phyloP scores from a whole-genome alignment of 2,329 filamentous ascomycete species.

The Microdochium nivale region DNA sequence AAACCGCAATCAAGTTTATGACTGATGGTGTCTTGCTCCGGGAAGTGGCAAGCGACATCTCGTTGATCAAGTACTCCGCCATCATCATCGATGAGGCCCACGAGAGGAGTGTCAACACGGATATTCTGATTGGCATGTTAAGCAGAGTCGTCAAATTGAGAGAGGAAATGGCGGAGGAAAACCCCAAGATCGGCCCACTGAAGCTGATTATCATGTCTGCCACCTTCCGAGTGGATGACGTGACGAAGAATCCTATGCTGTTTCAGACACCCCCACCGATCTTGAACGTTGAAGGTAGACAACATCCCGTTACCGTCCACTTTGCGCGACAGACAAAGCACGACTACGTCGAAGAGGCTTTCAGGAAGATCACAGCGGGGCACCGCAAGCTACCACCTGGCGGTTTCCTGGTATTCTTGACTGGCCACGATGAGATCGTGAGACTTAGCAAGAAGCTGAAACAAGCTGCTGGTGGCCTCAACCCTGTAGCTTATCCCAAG shows the following conservation, averaged over 20 bases:
- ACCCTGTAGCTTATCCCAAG: slow-evolving; percentile 49
- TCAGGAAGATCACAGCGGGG: slow-evolving; percentile 76
- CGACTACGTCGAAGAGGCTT: slow-evolving; percentile 88
- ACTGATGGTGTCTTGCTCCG: slow-evolving; percentile 92
- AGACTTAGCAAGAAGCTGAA: slow-evolving; percentile 74
- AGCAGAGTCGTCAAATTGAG: slow-evolving; percentile 85
- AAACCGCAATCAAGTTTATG: slow-evolving; percentile 97
- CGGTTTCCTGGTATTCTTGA: slow-evolving; percentile 88
- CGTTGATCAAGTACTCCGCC: slow-evolving; percentile 81
- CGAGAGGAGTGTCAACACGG: slow-evolving; percentile 94
- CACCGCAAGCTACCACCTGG: slow-evolving; percentile 86
- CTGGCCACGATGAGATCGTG: slow-evolving; percentile 85
- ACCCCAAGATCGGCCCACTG: slow-evolving; percentile 63
- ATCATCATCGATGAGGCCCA: slow-evolving; percentile 96
- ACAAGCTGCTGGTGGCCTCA: slow-evolving; percentile 52
- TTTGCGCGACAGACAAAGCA: slow-evolving; percentile 75
- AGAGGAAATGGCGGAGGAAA: slow-evolving; percentile 63
- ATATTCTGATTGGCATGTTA: slow-evolving; percentile 95
- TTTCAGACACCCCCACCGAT: slow-evolving; percentile 76
- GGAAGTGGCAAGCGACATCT: slow-evolving; percentile 84
- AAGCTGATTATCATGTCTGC: slow-evolving; percentile 99
- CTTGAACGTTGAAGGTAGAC: slow-evolving; percentile 82
- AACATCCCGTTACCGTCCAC: slow-evolving; percentile 83
- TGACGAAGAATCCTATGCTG: slow-evolving; percentile 73
- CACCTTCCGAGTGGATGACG: slow-evolving; percentile 82